Evolutionary conservation across 2,329 filamentous ascomycete species (phyloP).

Genomic region (Xylariales sp.): DNA sequence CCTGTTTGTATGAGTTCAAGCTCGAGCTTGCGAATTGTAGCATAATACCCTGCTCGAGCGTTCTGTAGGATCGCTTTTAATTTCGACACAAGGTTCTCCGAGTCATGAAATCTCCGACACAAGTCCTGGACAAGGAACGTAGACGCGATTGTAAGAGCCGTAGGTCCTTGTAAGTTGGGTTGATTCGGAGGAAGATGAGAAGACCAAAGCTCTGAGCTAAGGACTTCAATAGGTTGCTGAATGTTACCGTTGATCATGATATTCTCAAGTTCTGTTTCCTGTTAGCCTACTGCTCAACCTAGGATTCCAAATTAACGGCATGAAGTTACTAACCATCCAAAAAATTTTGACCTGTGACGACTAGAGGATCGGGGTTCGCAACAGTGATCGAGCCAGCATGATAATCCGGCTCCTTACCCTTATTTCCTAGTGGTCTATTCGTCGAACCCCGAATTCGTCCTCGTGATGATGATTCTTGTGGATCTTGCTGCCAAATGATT

Average conservation of each 20-base stretch:
- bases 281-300: slow-evolving; percentile 30
- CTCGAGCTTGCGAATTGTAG: slow-evolving; percentile 61
- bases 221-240: slow-evolving; percentile 50
- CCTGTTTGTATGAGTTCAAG: slow-evolving; percentile 63
- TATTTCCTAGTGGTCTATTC: slow-evolving; percentile 48
- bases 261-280: slow-evolving; percentile 59
- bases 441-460: slow-evolving; percentile 34
- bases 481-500: slow-evolving; percentile 61
- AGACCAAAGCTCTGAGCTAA: slow-evolving; percentile 56
- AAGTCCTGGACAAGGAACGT: slow-evolving; percentile 54
- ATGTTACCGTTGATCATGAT: slow-evolving; percentile 52
- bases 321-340: slow-evolving; percentile 59
- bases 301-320: neutral
- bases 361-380: slow-evolving; percentile 53
- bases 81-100: slow-evolving; percentile 48
- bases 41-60: slow-evolving; percentile 52
- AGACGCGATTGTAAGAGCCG: slow-evolving; percentile 53
- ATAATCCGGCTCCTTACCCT: slow-evolving; percentile 57
- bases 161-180: slow-evolving; percentile 44
- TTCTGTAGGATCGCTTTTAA: slow-evolving; percentile 53
- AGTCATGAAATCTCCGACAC: slow-evolving; percentile 51
- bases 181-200: slow-evolving; percentile 54
- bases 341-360: slow-evolving; percentile 59
- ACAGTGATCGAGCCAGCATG: slow-evolving; percentile 20
- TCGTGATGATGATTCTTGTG: slow-evolving; percentile 45